Conservation (phyloP, 768 basidiomycete genomes). For the Mycena indigotica region DNA sequence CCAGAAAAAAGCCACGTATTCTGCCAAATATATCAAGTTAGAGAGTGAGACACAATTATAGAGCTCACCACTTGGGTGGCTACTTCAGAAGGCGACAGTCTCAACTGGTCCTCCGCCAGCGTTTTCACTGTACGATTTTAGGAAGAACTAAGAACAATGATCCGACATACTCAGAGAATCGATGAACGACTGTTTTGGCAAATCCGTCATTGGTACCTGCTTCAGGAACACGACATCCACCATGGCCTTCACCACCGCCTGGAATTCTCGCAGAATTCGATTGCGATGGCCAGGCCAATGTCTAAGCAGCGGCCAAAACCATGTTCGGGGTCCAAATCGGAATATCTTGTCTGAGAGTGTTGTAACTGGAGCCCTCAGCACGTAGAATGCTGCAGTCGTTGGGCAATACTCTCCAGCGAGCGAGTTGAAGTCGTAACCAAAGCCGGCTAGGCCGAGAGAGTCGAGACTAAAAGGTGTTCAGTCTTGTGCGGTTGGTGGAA, state of each 20-base stretch:
- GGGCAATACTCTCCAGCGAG: constrained; percentile 33
- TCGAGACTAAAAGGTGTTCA: constrained; percentile 28
- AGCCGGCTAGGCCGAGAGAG: constrained; percentile 38
- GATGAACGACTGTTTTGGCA: constrained; percentile 8
- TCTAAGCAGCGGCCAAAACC: neutral
- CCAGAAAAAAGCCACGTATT: constrained; percentile 21
- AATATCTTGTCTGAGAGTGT: constrained; percentile 13
- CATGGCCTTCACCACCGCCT: constrained; percentile 1
- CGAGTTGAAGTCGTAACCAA: constrained; percentile 39
- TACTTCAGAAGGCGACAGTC: constrained; percentile 14
- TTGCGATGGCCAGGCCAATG: constrained; percentile 8
- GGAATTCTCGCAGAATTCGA: constrained; percentile 14
- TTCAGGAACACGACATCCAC: constrained; percentile 3
- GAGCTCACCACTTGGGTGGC: constrained; percentile 6
- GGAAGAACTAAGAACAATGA: neutral
- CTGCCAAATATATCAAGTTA: neutral
- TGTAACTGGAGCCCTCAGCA: neutral
- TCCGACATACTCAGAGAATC: constrained; percentile 9
- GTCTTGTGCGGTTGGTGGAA: neutral
- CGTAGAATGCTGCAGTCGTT: constrained; percentile 27
- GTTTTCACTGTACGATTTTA: constrained; percentile 18
- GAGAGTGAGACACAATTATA: neutral
- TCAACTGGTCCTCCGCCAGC: constrained; percentile 16
- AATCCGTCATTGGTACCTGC: neutral
- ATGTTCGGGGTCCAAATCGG: neutral